These are phyloP conservation scores for Colletotrichum magnum DNA, from an alignment of 2,329 filamentous ascomycete genomes.

Conservation along the genomic window DNA sequence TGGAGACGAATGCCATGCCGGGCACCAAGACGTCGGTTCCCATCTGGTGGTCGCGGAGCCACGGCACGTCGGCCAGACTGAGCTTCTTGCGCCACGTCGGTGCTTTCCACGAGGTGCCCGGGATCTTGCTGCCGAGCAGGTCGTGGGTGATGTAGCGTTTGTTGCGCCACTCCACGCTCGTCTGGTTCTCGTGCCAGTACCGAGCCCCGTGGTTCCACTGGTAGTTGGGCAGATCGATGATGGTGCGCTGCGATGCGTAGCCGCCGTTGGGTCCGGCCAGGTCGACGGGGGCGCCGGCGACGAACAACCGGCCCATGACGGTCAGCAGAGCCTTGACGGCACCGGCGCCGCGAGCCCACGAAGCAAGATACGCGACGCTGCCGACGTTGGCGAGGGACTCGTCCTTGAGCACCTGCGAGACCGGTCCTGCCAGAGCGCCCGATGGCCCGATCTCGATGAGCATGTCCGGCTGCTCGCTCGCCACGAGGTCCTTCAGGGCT, in stretches of 20 bases:
- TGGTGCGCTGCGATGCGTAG: background rate
- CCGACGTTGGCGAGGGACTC: background rate
- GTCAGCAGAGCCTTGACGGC: conserved; percentile 8
- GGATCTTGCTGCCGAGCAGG: conserved; percentile 30
- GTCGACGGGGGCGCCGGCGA: background rate
- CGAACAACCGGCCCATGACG: conserved; percentile 9
- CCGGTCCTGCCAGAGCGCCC: conserved; percentile 47
- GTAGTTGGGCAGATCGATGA: conserved; percentile 37
- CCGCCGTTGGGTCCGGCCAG: background rate
- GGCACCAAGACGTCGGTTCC: conserved; percentile 57
- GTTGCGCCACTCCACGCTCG: conserved; percentile 20
- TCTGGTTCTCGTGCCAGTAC: conserved; percentile 30
- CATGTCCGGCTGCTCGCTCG: conserved; percentile 36
- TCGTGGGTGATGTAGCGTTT: conserved; percentile 18
- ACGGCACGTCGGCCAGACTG: conserved; percentile 46
- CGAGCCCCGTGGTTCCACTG: conserved; percentile 24
- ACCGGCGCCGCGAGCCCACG: conserved; percentile 13
- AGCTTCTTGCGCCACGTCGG: conserved; percentile 23
- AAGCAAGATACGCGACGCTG: background rate
- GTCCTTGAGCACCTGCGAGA: conserved; percentile 45
- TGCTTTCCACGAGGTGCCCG: conserved; percentile 9
- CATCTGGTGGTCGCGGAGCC: conserved; percentile 58
- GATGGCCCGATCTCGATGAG: conserved; percentile 49
- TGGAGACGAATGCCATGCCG: conserved; percentile 17
- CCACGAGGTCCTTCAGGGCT: conserved; percentile 1